A percentile compares a stretch with the other conserved stretches of the same genome.
Conservation (phyloP, 768 basidiomycete genomes). For the Hypholoma fasciculare region DNA sequence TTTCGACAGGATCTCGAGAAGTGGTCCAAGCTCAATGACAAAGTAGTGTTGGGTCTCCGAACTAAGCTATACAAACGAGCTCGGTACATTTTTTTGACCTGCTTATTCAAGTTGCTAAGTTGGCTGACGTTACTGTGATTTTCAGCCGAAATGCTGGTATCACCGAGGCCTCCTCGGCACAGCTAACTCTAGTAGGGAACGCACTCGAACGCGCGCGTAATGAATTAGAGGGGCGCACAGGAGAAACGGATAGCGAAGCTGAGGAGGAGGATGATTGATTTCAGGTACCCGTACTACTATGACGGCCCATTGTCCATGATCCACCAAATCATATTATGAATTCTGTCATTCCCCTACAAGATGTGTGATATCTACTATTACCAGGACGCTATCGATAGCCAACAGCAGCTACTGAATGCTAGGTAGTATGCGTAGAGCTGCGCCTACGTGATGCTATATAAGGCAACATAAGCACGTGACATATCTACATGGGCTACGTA, state of each 20-base stretch:
- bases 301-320: too few species aligned
- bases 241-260: constrained; percentile 16
- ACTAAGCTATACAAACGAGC: neutral
- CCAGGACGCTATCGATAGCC: too few species aligned
- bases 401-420: too few species aligned
- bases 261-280: neutral
- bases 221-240: constrained; percentile 12
- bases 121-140: neutral
- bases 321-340: too few species aligned
- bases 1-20: constrained; percentile 5
- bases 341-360: too few species aligned
- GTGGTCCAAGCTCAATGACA: constrained; percentile 1
- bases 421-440: too few species aligned
- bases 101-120: too few species aligned
- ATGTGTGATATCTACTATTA: too few species aligned
- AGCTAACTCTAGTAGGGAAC: constrained; percentile 1
- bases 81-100: neutral
- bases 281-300: too few species aligned
- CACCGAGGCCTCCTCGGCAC: neutral
- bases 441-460: too few species aligned
- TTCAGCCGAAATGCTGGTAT: neutral
- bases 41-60: neutral
- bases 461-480: too few species aligned
- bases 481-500: too few species aligned
- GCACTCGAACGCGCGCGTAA: constrained; percentile 4